phyloP scores from a whole-genome alignment of 441 rosid species.

The Syzygium malaccense region DNA sequence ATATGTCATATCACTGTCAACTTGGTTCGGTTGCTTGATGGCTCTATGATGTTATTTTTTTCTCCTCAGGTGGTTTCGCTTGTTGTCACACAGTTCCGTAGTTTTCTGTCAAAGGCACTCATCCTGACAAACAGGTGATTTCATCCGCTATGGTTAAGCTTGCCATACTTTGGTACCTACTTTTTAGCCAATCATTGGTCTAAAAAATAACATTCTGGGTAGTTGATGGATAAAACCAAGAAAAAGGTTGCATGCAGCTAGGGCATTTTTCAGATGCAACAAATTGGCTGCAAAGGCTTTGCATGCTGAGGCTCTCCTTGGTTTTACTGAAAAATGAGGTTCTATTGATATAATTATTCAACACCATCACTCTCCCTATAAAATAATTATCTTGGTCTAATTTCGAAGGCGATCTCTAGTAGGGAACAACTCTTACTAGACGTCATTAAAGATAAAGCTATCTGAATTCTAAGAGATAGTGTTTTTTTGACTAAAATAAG shows the following conservation, averaged over 20 bases:
- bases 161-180: not conserved
- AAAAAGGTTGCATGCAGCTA: not conserved
- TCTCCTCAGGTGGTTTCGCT: slow-evolving; percentile 52
- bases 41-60: not conserved
- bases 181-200: not conserved
- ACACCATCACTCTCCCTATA: not conserved
- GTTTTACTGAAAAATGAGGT: not conserved
- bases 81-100: slow-evolving; percentile 71
- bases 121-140: slow-evolving; percentile 73
- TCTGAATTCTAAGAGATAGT: not conserved
- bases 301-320: not conserved
- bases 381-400: not conserved
- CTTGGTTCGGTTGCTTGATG: not conserved
- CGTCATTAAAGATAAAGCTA: not conserved
- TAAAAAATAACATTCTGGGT: not conserved
- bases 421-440: not conserved
- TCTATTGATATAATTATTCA: not conserved
- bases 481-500: not conserved
- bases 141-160: not conserved
- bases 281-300: not conserved
- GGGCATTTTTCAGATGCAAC: not conserved
- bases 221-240: not conserved
- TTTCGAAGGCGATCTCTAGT: not conserved
- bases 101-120: slow-evolving; percentile 75
- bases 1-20: not conserved